Conservation (phyloP, 257 asterid species). For the Przewalskia tangutica region DNA sequence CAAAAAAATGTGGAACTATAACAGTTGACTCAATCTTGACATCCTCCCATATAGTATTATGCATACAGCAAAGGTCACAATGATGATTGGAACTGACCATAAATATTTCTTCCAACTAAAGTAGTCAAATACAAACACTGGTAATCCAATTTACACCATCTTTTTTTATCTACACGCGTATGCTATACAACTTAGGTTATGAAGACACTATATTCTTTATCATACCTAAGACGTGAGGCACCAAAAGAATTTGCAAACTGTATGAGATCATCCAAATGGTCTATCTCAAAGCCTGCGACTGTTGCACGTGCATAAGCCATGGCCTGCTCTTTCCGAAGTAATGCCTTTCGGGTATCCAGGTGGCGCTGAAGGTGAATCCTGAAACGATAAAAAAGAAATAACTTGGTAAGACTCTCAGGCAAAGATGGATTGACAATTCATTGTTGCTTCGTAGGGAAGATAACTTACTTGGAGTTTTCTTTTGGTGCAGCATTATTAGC, state of each 20-base stretch:
- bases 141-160: not conserved
- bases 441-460: constrained; percentile 1
- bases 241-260: constrained; percentile 77
- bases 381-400: not conserved
- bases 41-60: not conserved
- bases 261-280: constrained; percentile 55
- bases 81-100: not conserved
- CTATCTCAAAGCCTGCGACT: constrained; percentile 80
- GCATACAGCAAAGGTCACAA: not conserved
- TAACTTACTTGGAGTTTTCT: constrained; percentile 61
- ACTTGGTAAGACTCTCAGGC: not conserved
- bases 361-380: constrained; percentile 64
- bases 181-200: not conserved
- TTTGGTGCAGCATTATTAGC: constrained; percentile 33
- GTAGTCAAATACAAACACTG: not conserved
- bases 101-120: not conserved
- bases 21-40: not conserved
- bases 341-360: constrained; percentile 65
- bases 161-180: not conserved
- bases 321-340: constrained; percentile 79
- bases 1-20: not conserved
- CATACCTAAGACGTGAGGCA: constrained; percentile 67
- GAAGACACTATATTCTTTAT: not conserved
- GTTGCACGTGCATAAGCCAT: constrained; percentile 92
- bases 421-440: not conserved